phyloP scores from a whole-genome alignment of 2,329 filamentous ascomycete genomes.

The Dothideomycetes sp. region DNA sequence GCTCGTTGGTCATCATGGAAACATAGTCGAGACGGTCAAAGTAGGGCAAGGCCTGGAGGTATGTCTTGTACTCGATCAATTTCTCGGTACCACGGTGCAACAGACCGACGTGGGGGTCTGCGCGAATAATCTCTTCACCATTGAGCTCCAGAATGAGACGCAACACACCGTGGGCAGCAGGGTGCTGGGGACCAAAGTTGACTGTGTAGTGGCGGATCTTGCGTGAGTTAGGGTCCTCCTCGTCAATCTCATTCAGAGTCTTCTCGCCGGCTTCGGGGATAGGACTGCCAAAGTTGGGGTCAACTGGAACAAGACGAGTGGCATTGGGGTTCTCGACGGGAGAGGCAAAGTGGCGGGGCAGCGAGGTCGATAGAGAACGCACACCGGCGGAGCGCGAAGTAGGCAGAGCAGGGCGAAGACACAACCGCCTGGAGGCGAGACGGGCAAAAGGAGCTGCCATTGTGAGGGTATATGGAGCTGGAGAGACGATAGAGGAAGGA shows the following conservation, averaged over 20 bases:
- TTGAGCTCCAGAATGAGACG: constrained; percentile 95
- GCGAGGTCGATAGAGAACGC: constrained; percentile 58
- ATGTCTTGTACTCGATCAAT: constrained; percentile 99
- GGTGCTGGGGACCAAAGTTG: constrained; percentile 98
- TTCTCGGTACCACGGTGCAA: constrained; percentile 97
- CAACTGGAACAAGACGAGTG: constrained; percentile 57
- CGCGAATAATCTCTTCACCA: constrained; percentile 93
- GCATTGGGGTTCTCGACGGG: constrained; percentile 39
- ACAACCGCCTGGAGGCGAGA: constrained; percentile 61
- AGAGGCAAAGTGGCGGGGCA: constrained; percentile 54
- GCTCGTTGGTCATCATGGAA: constrained; percentile 99
- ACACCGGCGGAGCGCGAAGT: constrained; percentile 29
- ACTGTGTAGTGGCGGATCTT: constrained; percentile 99
- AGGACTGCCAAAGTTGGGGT: constrained; percentile 55
- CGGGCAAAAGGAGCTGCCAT: constrained; percentile 66
- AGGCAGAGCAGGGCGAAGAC: constrained; percentile 44
- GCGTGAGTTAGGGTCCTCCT: constrained; percentile 48
- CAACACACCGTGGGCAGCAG: constrained; percentile 94
- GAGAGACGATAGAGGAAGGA: constrained; percentile 4
- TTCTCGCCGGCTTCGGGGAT: too few relatives aligned
- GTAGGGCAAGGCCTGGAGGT: constrained; percentile 94
- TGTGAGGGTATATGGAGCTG: constrained; percentile 24
- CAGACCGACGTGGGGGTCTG: constrained; percentile 92
- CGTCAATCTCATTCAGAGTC: too few relatives aligned
- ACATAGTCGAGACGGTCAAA: constrained; percentile 98